Percentiles rank a stretch among this genome's conserved stretches.
phyloP scores from a whole-genome alignment of 1,284 basidiomycete species.

The Naganishia albida region DNA sequence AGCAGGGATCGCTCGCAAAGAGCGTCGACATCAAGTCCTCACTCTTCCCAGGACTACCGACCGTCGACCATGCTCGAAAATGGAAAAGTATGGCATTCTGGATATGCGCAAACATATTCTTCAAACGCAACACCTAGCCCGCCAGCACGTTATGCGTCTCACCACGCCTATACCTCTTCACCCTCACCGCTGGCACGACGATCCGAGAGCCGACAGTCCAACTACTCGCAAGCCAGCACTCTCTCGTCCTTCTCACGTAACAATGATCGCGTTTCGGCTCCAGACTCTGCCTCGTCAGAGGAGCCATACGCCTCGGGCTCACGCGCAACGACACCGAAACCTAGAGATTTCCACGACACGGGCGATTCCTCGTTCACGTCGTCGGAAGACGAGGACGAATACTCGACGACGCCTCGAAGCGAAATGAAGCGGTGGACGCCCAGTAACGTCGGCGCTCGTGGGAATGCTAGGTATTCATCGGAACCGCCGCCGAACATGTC shows the following conservation, averaged over 20 bases:
- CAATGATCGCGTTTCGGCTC: not conserved
- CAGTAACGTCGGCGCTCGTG: not conserved
- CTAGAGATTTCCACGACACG: conserved; percentile 6
- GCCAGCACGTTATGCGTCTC: conserved; percentile 1
- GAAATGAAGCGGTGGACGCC: conserved; percentile 17
- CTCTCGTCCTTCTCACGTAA: not conserved
- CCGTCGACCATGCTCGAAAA: not conserved
- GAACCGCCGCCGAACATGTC: conserved; percentile 3
- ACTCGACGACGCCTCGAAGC: conserved; percentile 21
- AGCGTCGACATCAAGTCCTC: not conserved
- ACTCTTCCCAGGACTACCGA: not conserved
- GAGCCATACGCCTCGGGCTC: not conserved
- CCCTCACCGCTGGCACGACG: conserved; percentile 21
- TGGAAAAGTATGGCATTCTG: not conserved
- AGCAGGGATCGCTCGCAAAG: not conserved
- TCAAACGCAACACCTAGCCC: conserved; percentile 8
- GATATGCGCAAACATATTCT: not conserved
- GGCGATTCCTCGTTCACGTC: conserved; percentile 4
- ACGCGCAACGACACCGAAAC: conserved; percentile 12
- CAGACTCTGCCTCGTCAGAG: not conserved
- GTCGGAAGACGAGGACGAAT: conserved; percentile 5
- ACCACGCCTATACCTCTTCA: conserved; percentile 7
- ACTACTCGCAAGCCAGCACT: not conserved
- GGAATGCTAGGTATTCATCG: conserved; percentile 12
- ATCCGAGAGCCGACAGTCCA: conserved; percentile 18